Percentiles rank a stretch among this genome's conserved stretches.
Conservation (phyloP, 305 asterid genomes). For the Striga hermonthica region DNA sequence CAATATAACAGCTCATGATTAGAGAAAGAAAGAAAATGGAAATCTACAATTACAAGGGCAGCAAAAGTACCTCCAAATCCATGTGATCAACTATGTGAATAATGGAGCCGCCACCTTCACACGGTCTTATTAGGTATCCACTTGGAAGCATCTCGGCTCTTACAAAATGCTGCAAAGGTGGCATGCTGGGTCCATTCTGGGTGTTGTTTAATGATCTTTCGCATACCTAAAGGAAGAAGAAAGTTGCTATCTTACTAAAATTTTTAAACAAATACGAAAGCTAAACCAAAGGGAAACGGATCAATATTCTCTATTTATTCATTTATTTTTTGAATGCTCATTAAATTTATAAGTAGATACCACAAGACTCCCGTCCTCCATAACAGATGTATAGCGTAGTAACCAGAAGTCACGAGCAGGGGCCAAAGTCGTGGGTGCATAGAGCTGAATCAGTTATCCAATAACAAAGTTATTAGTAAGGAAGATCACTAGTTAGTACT, state of each 20-base stretch:
- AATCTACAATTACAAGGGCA: background rate
- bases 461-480: slow-evolving; percentile 4
- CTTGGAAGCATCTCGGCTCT: slow-evolving; percentile 87
- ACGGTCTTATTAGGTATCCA: slow-evolving; percentile 91
- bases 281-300: too few relatives aligned
- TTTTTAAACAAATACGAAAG: background rate
- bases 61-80: slow-evolving; percentile 69
- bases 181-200: slow-evolving; percentile 94
- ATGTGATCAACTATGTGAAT: slow-evolving; percentile 91
- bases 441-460: slow-evolving; percentile 49
- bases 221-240: slow-evolving; percentile 51
- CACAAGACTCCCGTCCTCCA: slow-evolving; percentile 98
- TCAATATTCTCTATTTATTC: too few relatives aligned
- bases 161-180: slow-evolving; percentile 78
- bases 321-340: background rate
- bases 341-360: slow-evolving; percentile 34
- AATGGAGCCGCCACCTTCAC: slow-evolving; percentile 97
- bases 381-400: slow-evolving; percentile 83
- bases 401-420: slow-evolving; percentile 98
- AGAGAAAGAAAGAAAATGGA: too few relatives aligned
- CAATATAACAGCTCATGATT: slow-evolving; percentile 14
- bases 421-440: slow-evolving; percentile 88
- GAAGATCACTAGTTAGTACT: slow-evolving; percentile 1
- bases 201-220: slow-evolving; percentile 93
- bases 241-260: background rate